Evolutionary conservation across 2,329 filamentous ascomycete species (phyloP), one percentile per base, ranked within the genome.

Genomic region (Dactylonectria estremocensis): DNA sequence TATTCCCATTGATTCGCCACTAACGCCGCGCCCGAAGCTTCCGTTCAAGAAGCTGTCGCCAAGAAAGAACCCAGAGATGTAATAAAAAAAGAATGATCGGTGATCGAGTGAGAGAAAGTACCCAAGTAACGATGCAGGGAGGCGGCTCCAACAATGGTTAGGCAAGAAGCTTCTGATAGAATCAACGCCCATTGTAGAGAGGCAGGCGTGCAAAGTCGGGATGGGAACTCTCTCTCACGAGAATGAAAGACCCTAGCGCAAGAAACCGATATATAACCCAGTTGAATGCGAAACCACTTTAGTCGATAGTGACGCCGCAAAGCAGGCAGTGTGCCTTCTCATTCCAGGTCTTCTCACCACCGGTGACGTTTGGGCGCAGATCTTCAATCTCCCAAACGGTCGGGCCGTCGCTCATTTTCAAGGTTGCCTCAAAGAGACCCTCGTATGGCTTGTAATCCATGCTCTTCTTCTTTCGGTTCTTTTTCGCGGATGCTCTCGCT

Each of bases 331-430:
- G 62, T 3, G 77, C 79, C 37, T 82, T 82, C 74, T 89, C 87
- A 11, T 81, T 84, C 88, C 88, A 90, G 10, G 78, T 80, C 76
- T 86, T 88, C 35, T 84, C 83, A 2, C 87, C 87, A 10, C 83
- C 86, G 2, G 76, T 76, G 7, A 89, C 78, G 10, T 81, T 80
- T 33, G 83, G 74, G 53, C 88, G 82, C 52, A 89, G 77, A 70
- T 90, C 88, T 28, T 77, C 83, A 57, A 90, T 84, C 69, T 88
- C 85, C 57, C 89, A 82, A 22, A 82, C 76, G 1, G 87, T 84
- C 18, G 86, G 85, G 3, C 82, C 84, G 3, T 80, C 78, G 45
- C 85, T 83, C 74, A 86, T 84, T 68, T 81, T 80, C 24, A 90
- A 79, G 2, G 77, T 80, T 3, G 85, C 88, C 55, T 87, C 81